phyloP scores from a whole-genome alignment of 1,284 basidiomycete genomes.

The Ganoderma multipileum region DNA sequence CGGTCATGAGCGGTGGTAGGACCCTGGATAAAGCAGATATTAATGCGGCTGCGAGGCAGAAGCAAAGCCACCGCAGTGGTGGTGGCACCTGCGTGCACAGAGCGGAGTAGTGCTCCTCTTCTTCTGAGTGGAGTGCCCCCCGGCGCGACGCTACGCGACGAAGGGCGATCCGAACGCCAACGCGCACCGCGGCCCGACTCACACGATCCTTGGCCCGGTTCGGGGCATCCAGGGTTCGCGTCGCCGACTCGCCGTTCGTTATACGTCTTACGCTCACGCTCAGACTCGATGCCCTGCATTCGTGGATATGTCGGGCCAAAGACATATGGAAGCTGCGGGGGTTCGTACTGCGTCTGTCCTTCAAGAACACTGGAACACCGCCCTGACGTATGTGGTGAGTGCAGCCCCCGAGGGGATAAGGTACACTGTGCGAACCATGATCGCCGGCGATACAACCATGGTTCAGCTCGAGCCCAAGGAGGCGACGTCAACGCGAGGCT shows the following conservation, averaged over 20 bases:
- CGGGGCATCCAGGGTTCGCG: neutral
- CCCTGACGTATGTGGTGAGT: conserved; percentile 3
- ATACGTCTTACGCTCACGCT: neutral
- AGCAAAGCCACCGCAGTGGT: conserved; percentile 2
- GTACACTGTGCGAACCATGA: conserved; percentile 14
- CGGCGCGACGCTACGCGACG: neutral
- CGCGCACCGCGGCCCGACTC: neutral
- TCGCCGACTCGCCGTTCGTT: neutral
- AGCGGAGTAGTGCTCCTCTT: neutral
- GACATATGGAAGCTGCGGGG: neutral
- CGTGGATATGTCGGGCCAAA: neutral
- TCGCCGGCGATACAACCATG: conserved; percentile 15
- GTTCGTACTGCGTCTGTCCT: neutral
- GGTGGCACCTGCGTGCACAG: neutral
- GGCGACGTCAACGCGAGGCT: conserved; percentile 14
- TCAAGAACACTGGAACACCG: conserved; percentile 10
- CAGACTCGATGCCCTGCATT: neutral
- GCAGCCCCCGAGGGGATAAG: conserved; percentile 15
- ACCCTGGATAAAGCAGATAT: conserved; percentile 4
- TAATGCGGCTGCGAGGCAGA: neutral
- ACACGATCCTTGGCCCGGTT: neutral
- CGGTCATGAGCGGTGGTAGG: conserved; percentile 3
- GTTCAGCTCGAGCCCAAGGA: conserved; percentile 7
- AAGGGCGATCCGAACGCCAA: neutral
- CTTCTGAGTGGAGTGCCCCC: neutral